Conservation (phyloP, 768 basidiomycete genomes). For the Tulasnella sp. region DNA sequence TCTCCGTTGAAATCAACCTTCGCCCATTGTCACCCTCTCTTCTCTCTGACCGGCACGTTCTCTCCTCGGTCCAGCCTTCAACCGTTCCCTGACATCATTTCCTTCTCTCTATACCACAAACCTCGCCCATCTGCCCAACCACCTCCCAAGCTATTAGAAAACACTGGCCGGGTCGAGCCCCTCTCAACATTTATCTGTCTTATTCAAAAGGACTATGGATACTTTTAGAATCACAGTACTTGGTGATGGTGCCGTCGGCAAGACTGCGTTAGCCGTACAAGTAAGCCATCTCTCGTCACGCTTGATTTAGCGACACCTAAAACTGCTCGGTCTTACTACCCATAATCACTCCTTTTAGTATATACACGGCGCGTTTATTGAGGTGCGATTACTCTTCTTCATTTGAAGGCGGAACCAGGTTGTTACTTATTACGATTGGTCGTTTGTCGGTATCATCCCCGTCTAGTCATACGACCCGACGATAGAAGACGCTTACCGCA, state of each 20-base stretch:
- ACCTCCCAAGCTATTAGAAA: not conserved
- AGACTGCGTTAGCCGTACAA: conserved; percentile 93
- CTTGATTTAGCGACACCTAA: not conserved
- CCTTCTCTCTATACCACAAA: not conserved
- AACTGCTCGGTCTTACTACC: not conserved
- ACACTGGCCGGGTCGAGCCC: not conserved
- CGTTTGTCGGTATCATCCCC: not conserved
- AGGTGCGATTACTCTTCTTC: conserved; percentile 37
- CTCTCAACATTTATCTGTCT: not conserved
- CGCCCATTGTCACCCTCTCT: not conserved
- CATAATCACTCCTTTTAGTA: conserved; percentile 43
- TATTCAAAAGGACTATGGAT: conserved; percentile 46
- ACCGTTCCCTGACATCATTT: not conserved
- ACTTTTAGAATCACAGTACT: conserved; percentile 93
- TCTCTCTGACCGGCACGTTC: not conserved
- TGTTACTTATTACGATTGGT: not conserved
- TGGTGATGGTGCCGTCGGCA: conserved; percentile 95
- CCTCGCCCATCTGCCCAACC: not conserved
- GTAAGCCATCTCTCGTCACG: conserved; percentile 33
- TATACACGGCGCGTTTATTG: conserved; percentile 91
- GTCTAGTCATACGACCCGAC: conserved; percentile 90
- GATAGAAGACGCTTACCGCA: conserved; percentile 96
- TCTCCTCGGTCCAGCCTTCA: not conserved
- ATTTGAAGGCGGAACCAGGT: not conserved
- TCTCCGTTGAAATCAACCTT: not conserved